Conservation (phyloP, 208 protist species). For the Entamoeba invadens region DNA sequence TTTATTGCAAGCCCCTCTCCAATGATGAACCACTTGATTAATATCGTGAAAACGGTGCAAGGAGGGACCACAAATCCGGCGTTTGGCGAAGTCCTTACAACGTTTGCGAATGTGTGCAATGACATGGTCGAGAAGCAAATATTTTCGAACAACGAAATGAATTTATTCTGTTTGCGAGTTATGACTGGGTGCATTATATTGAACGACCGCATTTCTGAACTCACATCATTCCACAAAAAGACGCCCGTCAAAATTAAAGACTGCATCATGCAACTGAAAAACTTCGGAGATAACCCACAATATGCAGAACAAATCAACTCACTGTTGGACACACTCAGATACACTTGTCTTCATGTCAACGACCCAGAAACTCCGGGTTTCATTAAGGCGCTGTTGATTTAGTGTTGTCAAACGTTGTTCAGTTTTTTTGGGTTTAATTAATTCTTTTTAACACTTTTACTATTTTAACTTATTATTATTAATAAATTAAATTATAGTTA, state of each 20-base stretch:
- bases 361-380: not conserved
- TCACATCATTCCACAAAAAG: conserved; percentile 52
- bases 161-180: conserved; percentile 50
- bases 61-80: conserved; percentile 34
- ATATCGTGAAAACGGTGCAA: conserved; percentile 36
- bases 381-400: not conserved
- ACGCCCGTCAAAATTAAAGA: conserved; percentile 32
- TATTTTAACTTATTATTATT: too few species aligned
- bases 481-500: too few species aligned
- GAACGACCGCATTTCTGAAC: conserved; percentile 46
- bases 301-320: not conserved
- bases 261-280: not conserved
- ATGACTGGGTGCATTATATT: conserved; percentile 53
- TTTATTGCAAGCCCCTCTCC: conserved; percentile 57
- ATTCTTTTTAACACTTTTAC: too few species aligned
- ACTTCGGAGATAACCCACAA: not conserved
- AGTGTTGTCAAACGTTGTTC: not conserved
- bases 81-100: conserved; percentile 40
- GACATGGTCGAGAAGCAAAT: conserved; percentile 44
- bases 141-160: conserved; percentile 40
- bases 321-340: not conserved
- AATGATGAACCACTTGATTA: conserved; percentile 38
- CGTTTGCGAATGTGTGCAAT: conserved; percentile 49
- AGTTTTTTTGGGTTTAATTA: too few species aligned
- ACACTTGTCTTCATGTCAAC: not conserved